Conservation (phyloP, 2,329 filamentous ascomycete genomes). For the Aureobasidium mangrovei region DNA sequence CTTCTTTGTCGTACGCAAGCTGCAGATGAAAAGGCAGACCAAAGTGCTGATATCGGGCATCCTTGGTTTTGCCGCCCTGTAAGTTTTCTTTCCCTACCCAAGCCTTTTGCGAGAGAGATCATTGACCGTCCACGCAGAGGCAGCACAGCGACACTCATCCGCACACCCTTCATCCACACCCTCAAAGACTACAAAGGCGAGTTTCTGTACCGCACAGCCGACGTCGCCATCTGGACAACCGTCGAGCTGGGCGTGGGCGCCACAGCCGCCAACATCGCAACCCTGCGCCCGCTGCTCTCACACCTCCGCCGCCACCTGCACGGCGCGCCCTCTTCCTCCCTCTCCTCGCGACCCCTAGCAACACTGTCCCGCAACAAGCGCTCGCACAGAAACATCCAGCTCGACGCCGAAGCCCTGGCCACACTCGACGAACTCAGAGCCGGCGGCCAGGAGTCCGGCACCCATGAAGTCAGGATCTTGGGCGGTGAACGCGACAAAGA, state of each 20-base stretch:
- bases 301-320: not conserved
- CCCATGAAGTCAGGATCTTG: not conserved
- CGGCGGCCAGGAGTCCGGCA: not conserved
- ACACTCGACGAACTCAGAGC: not conserved
- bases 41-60: conserved; percentile 33
- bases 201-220: conserved; percentile 36
- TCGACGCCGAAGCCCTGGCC: not conserved
- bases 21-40: conserved; percentile 31
- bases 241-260: conserved; percentile 28
- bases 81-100: conserved; percentile 34
- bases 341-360: not conserved
- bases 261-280: conserved; percentile 40
- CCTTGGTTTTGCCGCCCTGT: conserved; percentile 31
- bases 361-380: not conserved
- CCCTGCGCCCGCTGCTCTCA: conserved; percentile 39
- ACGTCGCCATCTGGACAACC: conserved; percentile 29
- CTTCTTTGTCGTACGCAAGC: conserved; percentile 33
- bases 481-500: not conserved
- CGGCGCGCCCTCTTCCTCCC: not conserved
- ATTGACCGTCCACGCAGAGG: conserved; percentile 26
- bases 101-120: conserved; percentile 16
- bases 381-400: not conserved
- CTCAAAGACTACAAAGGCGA: conserved; percentile 32
- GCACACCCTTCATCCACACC: conserved; percentile 36
- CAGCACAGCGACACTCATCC: conserved; percentile 42